Percentiles rank a stretch among this genome's conserved stretches.
Conservation (phyloP, 2,329 filamentous ascomycete genomes). For the Lachnellula arida region DNA sequence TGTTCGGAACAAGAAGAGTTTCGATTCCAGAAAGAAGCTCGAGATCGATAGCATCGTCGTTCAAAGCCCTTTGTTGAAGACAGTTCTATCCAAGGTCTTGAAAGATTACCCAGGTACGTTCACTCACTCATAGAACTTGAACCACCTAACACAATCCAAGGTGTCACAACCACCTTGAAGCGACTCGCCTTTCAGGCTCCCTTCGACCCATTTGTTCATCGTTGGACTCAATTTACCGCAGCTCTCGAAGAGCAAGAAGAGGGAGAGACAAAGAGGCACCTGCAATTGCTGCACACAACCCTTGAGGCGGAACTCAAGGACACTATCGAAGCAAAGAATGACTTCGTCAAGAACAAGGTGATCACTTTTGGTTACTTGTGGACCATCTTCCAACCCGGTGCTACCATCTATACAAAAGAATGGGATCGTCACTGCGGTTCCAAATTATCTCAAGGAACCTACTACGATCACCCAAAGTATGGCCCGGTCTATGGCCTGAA, state of each 20-base stretch:
- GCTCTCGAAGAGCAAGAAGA: slow-evolving; percentile 41
- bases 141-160: slow-evolving; percentile 46
- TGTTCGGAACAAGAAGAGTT: slow-evolving; percentile 52
- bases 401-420: slow-evolving; percentile 36
- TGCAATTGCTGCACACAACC: slow-evolving; percentile 43
- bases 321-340: slow-evolving; percentile 44
- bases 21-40: slow-evolving; percentile 55
- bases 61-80: slow-evolving; percentile 57
- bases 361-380: slow-evolving; percentile 49
- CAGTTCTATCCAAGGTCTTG: slow-evolving; percentile 42
- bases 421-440: slow-evolving; percentile 38
- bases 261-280: slow-evolving; percentile 40
- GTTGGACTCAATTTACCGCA: slow-evolving; percentile 49
- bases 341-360: slow-evolving; percentile 49
- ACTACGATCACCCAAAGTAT: slow-evolving; percentile 31
- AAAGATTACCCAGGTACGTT: slow-evolving; percentile 20
- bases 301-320: slow-evolving; percentile 48
- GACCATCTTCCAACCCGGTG: slow-evolving; percentile 49
- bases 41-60: slow-evolving; percentile 58
- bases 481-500: slow-evolving; percentile 38
- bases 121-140: background rate
- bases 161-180: slow-evolving; percentile 54
- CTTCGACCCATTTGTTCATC: slow-evolving; percentile 61
- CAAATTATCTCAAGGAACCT: slow-evolving; percentile 33
- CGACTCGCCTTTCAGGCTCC: slow-evolving; percentile 56